A percentile compares a stretch with the other conserved stretches of the same genome.
Evolutionary conservation across 345 rosid genomes (phyloP).

Genomic region (Lepidium didymum): DNA sequence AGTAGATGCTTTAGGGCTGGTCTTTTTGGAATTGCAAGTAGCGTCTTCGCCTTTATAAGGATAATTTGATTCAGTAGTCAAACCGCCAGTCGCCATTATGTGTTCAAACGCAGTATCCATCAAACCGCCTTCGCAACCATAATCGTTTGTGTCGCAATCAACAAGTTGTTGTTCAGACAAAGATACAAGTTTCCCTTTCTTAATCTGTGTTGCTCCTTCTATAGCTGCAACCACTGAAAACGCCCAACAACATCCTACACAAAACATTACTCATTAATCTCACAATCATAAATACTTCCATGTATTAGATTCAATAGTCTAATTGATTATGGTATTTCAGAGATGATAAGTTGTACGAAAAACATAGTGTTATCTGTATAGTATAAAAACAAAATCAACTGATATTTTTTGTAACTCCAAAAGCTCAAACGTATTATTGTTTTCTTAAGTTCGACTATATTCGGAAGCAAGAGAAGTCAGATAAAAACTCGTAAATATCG

Average conservation of each 20-base stretch:
- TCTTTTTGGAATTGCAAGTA: constrained; percentile 26
- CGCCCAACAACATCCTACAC: constrained; percentile 65
- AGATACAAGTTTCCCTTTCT: constrained; percentile 41
- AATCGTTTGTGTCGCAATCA: constrained; percentile 35
- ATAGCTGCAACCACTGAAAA: constrained; percentile 61
- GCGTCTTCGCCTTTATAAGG: constrained; percentile 37
- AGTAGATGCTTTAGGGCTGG: background rate
- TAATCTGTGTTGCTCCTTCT: constrained; percentile 53
- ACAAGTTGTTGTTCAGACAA: constrained; percentile 63
- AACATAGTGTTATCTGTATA: too few relatives aligned
- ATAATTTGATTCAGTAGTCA: constrained; percentile 41
- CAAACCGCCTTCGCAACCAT: constrained; percentile 48
- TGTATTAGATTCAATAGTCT: background rate
- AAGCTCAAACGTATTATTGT: too few relatives aligned
- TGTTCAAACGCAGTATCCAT: constrained; percentile 55
- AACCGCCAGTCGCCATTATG: constrained; percentile 35
- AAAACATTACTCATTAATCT: background rate
- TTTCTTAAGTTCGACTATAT: too few relatives aligned
- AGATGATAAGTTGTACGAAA: too few relatives aligned
- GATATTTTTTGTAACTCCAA: too few relatives aligned
- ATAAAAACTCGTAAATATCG: too few relatives aligned
- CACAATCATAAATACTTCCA: background rate
- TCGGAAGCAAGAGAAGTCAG: too few relatives aligned
- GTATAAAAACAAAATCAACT: too few relatives aligned
- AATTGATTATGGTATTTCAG: too few relatives aligned